These are phyloP conservation scores for Krasilnikovozyma curviuscula DNA, from an alignment of 768 basidiomycete genomes.

Conservation along the genomic window DNA sequence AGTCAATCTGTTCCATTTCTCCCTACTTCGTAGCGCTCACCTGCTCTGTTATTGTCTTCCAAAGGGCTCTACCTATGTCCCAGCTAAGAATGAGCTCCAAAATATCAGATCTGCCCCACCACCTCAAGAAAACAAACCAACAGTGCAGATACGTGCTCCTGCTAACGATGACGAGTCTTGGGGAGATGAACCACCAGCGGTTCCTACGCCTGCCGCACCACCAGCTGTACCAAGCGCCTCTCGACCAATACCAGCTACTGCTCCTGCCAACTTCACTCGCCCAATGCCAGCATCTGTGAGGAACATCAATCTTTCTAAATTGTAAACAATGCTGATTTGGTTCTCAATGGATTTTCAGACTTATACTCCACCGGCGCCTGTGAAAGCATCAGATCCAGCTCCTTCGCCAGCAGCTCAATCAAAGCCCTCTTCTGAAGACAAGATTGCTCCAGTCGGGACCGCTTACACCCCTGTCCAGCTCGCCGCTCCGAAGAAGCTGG, in stretches of 20 bases:
- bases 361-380: constrained; percentile 1
- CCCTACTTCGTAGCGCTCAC: constrained; percentile 36
- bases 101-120: constrained; percentile 29
- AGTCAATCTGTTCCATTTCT: neutral
- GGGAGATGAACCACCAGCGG: constrained; percentile 23
- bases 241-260: constrained; percentile 26
- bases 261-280: constrained; percentile 25
- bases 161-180: constrained; percentile 26
- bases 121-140: constrained; percentile 21
- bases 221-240: constrained; percentile 30
- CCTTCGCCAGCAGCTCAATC: constrained; percentile 29
- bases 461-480: constrained; percentile 75
- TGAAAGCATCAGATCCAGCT: constrained; percentile 13
- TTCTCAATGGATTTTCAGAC: no score
- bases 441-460: constrained; percentile 65
- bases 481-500: constrained; percentile 66
- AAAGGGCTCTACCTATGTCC: constrained; percentile 20
- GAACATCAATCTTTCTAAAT: neutral
- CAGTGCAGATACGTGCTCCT: constrained; percentile 33
- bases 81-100: constrained; percentile 17
- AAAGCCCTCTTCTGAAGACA: constrained; percentile 59
- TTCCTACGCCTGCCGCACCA: constrained; percentile 32
- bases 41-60: constrained; percentile 7
- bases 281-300: neutral
- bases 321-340: neutral